phyloP scores from a whole-genome alignment of 169 alveolate genomes.

The Plasmodium knowlesi region DNA sequence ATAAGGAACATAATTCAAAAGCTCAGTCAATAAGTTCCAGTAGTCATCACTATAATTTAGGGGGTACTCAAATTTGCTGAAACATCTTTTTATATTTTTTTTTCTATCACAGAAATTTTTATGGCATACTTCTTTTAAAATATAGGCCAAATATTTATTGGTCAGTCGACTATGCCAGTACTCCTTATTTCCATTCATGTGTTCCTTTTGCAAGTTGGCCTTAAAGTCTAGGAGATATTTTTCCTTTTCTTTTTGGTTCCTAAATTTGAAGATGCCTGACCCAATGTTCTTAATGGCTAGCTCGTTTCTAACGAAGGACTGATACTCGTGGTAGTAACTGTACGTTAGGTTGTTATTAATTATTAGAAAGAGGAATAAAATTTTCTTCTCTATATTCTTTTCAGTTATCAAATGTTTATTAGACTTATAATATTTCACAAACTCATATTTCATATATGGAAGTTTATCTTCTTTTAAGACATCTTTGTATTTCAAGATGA shows the following conservation, averaged over 20 bases:
- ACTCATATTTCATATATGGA: slow-evolving; percentile 25
- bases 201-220: slow-evolving; percentile 35
- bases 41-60: slow-evolving; percentile 69
- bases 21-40: slow-evolving; percentile 65
- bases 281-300: slow-evolving; percentile 57
- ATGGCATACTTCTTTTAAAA: slow-evolving; percentile 60
- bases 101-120: slow-evolving; percentile 30
- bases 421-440: slow-evolving; percentile 30
- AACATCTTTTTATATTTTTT: slow-evolving; percentile 61
- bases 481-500: slow-evolving; percentile 36
- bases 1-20: slow-evolving; percentile 64
- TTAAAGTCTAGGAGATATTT: slow-evolving; percentile 43
- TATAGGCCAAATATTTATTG: slow-evolving; percentile 66
- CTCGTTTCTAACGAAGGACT: slow-evolving; percentile 30
- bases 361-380: slow-evolving; percentile 33
- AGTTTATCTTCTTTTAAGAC: slow-evolving; percentile 35
- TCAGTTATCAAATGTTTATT: slow-evolving; percentile 17
- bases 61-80: slow-evolving; percentile 45
- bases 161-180: slow-evolving; percentile 73
- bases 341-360: slow-evolving; percentile 42
- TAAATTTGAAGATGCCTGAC: slow-evolving; percentile 62
- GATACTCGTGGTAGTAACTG: background rate
- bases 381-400: slow-evolving; percentile 1
- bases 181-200: slow-evolving; percentile 67
- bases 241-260: slow-evolving; percentile 55